These are phyloP conservation scores for Aspergillus chevalieri DNA, from an alignment of 2,329 filamentous ascomycete species.

Conservation along the genomic window DNA sequence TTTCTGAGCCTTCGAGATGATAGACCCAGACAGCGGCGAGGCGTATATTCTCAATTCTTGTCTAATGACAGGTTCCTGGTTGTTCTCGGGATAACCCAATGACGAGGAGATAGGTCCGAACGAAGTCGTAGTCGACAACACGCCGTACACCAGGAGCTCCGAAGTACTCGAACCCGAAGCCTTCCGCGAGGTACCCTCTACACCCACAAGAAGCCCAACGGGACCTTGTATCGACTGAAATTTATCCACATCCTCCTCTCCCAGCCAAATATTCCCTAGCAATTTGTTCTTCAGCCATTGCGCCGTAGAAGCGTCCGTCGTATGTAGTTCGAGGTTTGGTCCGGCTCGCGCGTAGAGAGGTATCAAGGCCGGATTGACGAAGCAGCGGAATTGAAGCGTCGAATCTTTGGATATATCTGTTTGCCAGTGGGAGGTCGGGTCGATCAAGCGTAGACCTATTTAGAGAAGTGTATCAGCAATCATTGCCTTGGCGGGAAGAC, in stretches of 20 bases:
- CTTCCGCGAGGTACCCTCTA: slow-evolving; percentile 16
- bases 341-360: slow-evolving; percentile 36
- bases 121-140: slow-evolving; percentile 25
- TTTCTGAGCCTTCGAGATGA: slow-evolving; percentile 29
- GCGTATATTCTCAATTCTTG: slow-evolving; percentile 34
- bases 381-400: slow-evolving; percentile 27
- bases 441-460: slow-evolving; percentile 29
- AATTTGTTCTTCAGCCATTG: slow-evolving; percentile 36
- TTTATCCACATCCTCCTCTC: slow-evolving; percentile 26
- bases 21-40: slow-evolving; percentile 27
- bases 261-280: slow-evolving; percentile 28
- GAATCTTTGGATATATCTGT: slow-evolving; percentile 28
- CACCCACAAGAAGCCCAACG: slow-evolving; percentile 31
- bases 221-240: slow-evolving; percentile 32
- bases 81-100: slow-evolving; percentile 12
- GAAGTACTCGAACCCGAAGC: slow-evolving; percentile 19
- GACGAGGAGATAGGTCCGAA: slow-evolving; percentile 28
- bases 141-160: slow-evolving; percentile 35
- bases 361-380: slow-evolving; percentile 36
- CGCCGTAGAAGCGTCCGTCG: slow-evolving; percentile 22
- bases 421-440: slow-evolving; percentile 27
- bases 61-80: slow-evolving; percentile 6
- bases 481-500: neutral
- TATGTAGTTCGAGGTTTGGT: slow-evolving; percentile 36
- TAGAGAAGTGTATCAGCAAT: neutral